Base-by-base conservation (phyloP, 306 rosid species). In the Cicer pinnatifidum region DNA sequence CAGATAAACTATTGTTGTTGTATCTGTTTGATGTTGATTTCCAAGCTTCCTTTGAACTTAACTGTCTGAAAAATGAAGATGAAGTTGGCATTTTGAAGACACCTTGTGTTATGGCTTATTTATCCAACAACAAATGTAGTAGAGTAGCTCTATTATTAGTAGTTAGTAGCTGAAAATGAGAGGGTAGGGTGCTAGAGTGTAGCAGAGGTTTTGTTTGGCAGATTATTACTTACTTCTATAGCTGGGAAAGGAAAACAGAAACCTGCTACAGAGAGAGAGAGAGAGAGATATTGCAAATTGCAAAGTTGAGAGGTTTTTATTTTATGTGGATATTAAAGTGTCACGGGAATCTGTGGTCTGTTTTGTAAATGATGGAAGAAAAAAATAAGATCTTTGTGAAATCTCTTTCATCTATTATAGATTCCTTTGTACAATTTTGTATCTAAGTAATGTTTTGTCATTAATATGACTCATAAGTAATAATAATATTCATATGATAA, bases 281-380 rank as follows among this genome's bases (percentile, higher is more conserved):
- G 58, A 51, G 67, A 59, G 43, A 17, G 58, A 51, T 47, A 59
- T 5, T 46, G 83, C 73, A 74, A 78, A 38, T 38, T 48, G 54
- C 28, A 23, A 38, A 69, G 80, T 33, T 17, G 11, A 3, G 71
- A 38, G 69, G 58, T 58, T 57, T 82, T 73, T 28, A 28, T 75
- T 75, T 73, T 80, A 76, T 76, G 69, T 69, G 65, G 75, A 77
- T 13, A 41, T 39, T 17, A 81, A 80, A 82, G 90, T 69, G 81
- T 91, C 97, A 93, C 97, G 97, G 89, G 97, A 82, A 82, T 54
- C 86, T 65, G 82, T 81, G 89, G 57, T 64, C 10, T 53, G 77
- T 73, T 68, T 60, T 60, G 83, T 81, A 82, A 74, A 81, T 80
- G 77, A 85, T 84, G 72, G 85, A 78, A 73, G 70, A 74, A 28